Conservation (phyloP, 768 basidiomycete species). For the Leccinellum luteum region DNA sequence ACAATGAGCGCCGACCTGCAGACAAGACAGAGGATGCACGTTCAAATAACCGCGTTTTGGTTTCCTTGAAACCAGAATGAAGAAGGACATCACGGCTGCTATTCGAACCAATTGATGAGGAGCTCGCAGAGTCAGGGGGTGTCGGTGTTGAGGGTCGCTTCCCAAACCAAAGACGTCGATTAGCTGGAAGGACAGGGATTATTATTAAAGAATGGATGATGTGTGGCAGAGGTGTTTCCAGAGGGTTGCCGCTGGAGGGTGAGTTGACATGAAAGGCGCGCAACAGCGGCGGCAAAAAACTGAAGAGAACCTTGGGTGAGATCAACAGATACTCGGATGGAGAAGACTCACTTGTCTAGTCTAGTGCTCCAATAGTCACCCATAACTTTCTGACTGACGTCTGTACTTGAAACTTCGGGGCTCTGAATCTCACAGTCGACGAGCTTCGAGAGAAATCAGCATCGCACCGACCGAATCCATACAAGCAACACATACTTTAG, state of each 20-base stretch:
- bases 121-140: conserved; percentile 36
- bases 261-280: conserved; percentile 66
- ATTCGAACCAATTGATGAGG: conserved; percentile 26
- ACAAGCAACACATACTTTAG: conserved; percentile 48
- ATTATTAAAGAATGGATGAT: conserved; percentile 79
- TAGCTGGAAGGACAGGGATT: conserved; percentile 62
- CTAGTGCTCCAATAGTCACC: conserved; percentile 75
- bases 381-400: conserved; percentile 46
- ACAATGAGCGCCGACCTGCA: conserved; percentile 32
- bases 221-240: conserved; percentile 75
- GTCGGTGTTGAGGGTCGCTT: conserved; percentile 33
- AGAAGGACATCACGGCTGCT: conserved; percentile 1
- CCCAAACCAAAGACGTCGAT: conserved; percentile 64
- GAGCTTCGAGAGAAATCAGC: conserved; percentile 23
- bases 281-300: conserved; percentile 70
- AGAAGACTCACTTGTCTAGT: conserved; percentile 60
- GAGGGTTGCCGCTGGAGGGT: conserved; percentile 52
- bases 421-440: conserved; percentile 45
- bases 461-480: neutral
- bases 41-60: conserved; percentile 24
- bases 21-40: conserved; percentile 29
- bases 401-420: conserved; percentile 15
- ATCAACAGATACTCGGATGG: neutral
- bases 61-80: conserved; percentile 17
- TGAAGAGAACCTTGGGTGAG: neutral